Evolutionary conservation across 1,284 basidiomycete genomes (phyloP).

Genomic region (Ceratobasidium sp.): DNA sequence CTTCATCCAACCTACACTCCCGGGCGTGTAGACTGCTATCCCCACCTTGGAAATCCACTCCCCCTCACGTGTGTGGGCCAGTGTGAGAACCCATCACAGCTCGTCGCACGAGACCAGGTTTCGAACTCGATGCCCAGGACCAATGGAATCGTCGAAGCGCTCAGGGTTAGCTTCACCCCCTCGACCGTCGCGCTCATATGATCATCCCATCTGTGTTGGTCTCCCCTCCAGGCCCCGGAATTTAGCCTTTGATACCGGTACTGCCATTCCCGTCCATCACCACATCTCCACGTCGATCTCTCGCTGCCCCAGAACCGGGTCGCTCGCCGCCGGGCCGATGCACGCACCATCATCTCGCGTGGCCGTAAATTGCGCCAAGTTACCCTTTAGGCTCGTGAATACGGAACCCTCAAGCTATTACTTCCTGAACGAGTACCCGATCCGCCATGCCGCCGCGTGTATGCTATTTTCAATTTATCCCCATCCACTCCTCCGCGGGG

Average conservation of each 20-base stretch:
- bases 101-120: slow-evolving; percentile 13
- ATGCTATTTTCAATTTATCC: slow-evolving; percentile 7
- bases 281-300: background rate
- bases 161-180: slow-evolving; percentile 35
- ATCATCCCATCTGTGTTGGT: slow-evolving; percentile 29
- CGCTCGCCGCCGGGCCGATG: slow-evolving; percentile 3
- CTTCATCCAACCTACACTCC: background rate
- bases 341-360: background rate
- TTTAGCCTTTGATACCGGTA: slow-evolving; percentile 38
- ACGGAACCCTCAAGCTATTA: background rate
- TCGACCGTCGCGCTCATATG: slow-evolving; percentile 34
- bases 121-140: background rate
- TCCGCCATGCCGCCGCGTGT: background rate
- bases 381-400: background rate
- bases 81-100: slow-evolving; percentile 13
- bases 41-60: slow-evolving; percentile 19
- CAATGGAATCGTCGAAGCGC: background rate
- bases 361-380: background rate
- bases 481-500: slow-evolving; percentile 4
- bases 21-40: slow-evolving; percentile 5
- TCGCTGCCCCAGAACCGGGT: background rate
- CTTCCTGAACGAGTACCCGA: background rate
- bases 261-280: slow-evolving; percentile 23
- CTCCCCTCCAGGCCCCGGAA: slow-evolving; percentile 23
- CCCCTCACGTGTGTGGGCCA: slow-evolving; percentile 2